Evolutionary conservation across 2,329 filamentous ascomycete genomes (phyloP), one percentile per base, ranked within the genome.

Genomic region (Claviceps cyperi): DNA sequence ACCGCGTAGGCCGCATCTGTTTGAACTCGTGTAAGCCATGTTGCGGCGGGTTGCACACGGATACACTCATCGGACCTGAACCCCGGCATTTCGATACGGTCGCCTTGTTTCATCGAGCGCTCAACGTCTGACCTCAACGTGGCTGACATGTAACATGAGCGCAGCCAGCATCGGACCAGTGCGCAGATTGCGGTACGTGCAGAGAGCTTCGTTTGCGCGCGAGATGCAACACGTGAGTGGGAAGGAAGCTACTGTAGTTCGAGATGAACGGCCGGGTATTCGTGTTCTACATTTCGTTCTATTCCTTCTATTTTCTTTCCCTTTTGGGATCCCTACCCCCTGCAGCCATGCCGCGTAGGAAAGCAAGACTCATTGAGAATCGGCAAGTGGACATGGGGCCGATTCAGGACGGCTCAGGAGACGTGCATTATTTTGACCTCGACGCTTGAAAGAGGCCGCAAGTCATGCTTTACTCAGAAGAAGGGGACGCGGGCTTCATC

Each of bases 21-120:
- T 32, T 45, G 9, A 36, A 46, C 50, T 50, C 50, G 50, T 52
- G 50, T 49, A 32, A 35, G 37, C 50, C 50, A 50, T 50, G 50
- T 36, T 38, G 21, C 43, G 24, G 38, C 22, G 19, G 37, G 43
- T 43, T 43, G 38, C 43, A 44, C 46, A 47, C 38, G 43, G 7
- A n/a, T 14, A 36, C 17, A n/a, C 22, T 50, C 43, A 50, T 36
- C 17, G n/a, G 36, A 43, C 35, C 19, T 13, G n/a, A 44, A 41
- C 21, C 28, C 43, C 44, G 47, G 41, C 32, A 49, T 46, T 28
- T 36, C 14, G 35, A 38, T 22, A 28, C 47, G 47, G 43, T 21
- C 35, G 44, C 50, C 38, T 43, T 48, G 35, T 48, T 36, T 35
- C 45, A 43, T 48, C 39, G 40, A 40, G 40, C 45, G 39, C 38